These are phyloP conservation scores for Lindgomyces ingoldianus DNA, from an alignment of 495 filamentous ascomycete genomes.

Conservation along the genomic window DNA sequence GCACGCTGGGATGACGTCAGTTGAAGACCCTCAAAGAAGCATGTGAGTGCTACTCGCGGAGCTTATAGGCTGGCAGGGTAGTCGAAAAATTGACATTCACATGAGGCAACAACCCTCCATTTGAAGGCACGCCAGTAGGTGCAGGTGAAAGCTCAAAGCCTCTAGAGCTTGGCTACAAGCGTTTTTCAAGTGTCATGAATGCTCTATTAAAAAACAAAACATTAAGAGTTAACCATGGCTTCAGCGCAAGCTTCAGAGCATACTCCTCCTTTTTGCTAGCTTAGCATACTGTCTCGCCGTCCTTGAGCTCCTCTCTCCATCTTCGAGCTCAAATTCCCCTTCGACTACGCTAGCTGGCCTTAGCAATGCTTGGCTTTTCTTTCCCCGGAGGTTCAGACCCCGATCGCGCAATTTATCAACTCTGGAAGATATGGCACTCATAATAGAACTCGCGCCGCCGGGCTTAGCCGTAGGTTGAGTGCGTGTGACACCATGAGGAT, in stretches of 20 bases:
- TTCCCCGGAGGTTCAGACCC: neutral
- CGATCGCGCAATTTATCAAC: neutral
- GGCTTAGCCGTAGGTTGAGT: neutral
- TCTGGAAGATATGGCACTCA: neutral
- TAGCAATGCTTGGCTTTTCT: neutral
- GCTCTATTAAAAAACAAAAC: too few relatives aligned
- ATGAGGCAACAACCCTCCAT: too few relatives aligned
- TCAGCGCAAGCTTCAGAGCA: slow-evolving; percentile 12
- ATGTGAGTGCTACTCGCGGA: too few relatives aligned
- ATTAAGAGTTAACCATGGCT: too few relatives aligned
- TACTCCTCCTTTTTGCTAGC: slow-evolving; percentile 35
- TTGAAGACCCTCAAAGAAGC: too few relatives aligned
- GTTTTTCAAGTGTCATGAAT: too few relatives aligned
- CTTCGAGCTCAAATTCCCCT: slow-evolving; percentile 21
- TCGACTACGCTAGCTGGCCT: slow-evolving; percentile 12
- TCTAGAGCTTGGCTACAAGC: too few relatives aligned
- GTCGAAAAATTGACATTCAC: too few relatives aligned
- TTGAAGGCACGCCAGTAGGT: too few relatives aligned
- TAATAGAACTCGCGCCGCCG: neutral
- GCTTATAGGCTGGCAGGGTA: too few relatives aligned
- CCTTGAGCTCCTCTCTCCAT: slow-evolving; percentile 1
- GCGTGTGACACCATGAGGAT: neutral
- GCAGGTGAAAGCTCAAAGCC: too few relatives aligned
- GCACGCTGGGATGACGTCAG: too few relatives aligned
- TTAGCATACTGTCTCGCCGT: slow-evolving; percentile 26